Conservation (phyloP, 768 basidiomycete species). For the Boletus patriciae region DNA sequence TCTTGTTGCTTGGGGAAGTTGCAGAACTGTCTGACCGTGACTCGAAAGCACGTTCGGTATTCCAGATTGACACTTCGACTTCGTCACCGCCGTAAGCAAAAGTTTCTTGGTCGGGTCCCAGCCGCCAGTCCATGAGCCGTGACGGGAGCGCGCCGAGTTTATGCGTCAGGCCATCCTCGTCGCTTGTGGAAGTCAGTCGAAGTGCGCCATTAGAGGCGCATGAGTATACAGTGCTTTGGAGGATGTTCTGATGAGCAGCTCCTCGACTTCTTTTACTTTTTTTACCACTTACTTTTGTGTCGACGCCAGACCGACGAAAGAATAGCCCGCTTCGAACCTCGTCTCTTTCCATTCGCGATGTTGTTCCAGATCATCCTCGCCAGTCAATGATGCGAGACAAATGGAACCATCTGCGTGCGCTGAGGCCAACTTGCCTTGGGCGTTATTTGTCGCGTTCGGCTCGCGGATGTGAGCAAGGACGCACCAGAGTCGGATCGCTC, state of each 20-base stretch:
- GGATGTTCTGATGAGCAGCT: neutral
- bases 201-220: slow-evolving; percentile 80
- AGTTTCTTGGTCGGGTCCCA: slow-evolving; percentile 49
- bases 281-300: slow-evolving; percentile 46
- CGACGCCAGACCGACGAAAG: slow-evolving; percentile 62
- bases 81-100: slow-evolving; percentile 88
- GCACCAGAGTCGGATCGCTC: slow-evolving; percentile 40
- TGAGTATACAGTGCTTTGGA: slow-evolving; percentile 48
- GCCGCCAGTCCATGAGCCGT: slow-evolving; percentile 66
- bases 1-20: slow-evolving; percentile 26
- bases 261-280: neutral
- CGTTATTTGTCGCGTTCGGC: slow-evolving; percentile 23
- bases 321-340: slow-evolving; percentile 49
- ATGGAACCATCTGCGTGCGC: slow-evolving; percentile 62
- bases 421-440: slow-evolving; percentile 62
- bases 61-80: slow-evolving; percentile 82
- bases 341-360: slow-evolving; percentile 63
- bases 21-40: slow-evolving; percentile 19
- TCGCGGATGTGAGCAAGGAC: slow-evolving; percentile 18
- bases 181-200: slow-evolving; percentile 42
- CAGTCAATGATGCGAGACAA: slow-evolving; percentile 43
- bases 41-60: slow-evolving; percentile 58
- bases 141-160: slow-evolving; percentile 55
- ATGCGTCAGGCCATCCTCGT: slow-evolving; percentile 24
- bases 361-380: slow-evolving; percentile 42